Evolutionary conservation across 495 filamentous ascomycete genomes (phyloP), one percentile per base, ranked within the genome.

Genomic region (Aspergillus taichungensis): DNA sequence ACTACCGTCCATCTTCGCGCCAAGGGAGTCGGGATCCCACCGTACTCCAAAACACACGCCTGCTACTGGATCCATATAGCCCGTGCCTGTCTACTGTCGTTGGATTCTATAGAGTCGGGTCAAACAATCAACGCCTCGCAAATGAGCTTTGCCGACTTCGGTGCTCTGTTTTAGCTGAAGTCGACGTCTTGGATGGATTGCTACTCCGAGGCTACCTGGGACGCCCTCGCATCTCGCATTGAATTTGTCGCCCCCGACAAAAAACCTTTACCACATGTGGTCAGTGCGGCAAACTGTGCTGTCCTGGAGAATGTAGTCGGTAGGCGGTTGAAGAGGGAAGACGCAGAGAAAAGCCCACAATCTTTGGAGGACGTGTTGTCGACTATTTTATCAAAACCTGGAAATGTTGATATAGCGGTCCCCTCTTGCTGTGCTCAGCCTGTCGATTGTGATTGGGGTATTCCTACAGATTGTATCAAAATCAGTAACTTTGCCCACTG

Each of bases 11-110:
- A 31, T 37, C 37, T 42, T n/a, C 14, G 45, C 13, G 24, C 31
- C 6, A 12, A n/a, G 11, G 38, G 42, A 5, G 6, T 18, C 18
- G 9, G 37, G n/a, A 36, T 47, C 10, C 31, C 30, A 29, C 38
- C 37, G 6, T 47, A 46, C 30, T 46, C 45, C 3, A 34, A 47
- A 28, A 47, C 45, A n/a, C 45, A 47, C 28, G 36, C 45, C 6
- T 36, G 36, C 24, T 47, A 41, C 13, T 47, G 45, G 45, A 36
- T 47, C 13, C 45, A 47, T 10, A 34, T 42, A 6, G 45, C 41
- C 7, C 45, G 42, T 30, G 45, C 38, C 27, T 38, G 38, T 10
- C 30, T 48, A 8, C 30, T 33, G 28, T 42, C 39, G 4, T 30
- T 42, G 0, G 45, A 42, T 27, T n/a, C 6, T 29, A 8, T 32